Percentiles rank a stretch among this genome's conserved stretches.
Evolutionary conservation across 1,284 basidiomycete species (phyloP).

Genomic region (Termitomyces sp.): DNA sequence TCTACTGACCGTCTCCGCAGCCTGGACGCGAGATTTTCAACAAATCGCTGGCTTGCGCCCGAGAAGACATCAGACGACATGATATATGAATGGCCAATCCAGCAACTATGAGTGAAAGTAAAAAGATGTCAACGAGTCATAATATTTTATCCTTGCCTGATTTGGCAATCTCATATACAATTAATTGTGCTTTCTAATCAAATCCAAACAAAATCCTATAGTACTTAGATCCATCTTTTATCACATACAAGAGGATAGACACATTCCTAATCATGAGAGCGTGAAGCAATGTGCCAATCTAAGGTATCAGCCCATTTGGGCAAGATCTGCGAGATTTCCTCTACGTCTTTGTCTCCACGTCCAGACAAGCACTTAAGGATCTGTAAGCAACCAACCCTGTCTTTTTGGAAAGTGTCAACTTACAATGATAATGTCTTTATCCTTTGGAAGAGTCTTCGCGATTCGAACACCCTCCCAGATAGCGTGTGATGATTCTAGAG

Average conservation of each 20-base stretch:
- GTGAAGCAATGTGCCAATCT: conserved; percentile 72
- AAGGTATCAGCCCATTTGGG: conserved; percentile 88
- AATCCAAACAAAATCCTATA: background rate
- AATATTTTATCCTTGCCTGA: conserved; percentile 7
- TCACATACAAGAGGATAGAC: background rate
- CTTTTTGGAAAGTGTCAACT: conserved; percentile 27
- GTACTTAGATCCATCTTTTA: background rate
- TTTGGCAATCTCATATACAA: conserved; percentile 9
- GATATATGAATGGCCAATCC: conserved; percentile 3
- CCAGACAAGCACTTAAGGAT: conserved; percentile 75
- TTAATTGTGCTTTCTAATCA: background rate
- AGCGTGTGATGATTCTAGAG: conserved; percentile 94
- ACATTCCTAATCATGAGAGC: conserved; percentile 14
- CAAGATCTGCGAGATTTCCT: conserved; percentile 81
- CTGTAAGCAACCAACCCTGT: background rate
- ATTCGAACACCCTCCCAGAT: conserved; percentile 88
- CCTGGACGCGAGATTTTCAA: conserved; percentile 61
- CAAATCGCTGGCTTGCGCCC: conserved; percentile 44
- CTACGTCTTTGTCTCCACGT: conserved; percentile 92
- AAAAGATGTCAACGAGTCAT: conserved; percentile 1
- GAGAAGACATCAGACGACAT: conserved; percentile 40
- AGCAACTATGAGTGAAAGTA: background rate
- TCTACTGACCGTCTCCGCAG: conserved; percentile 60
- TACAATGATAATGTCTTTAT: conserved; percentile 87
- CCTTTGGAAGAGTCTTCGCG: conserved; percentile 82